phyloP scores from a whole-genome alignment of 2,329 filamentous ascomycete genomes.

The Hypoxylon sp. region DNA sequence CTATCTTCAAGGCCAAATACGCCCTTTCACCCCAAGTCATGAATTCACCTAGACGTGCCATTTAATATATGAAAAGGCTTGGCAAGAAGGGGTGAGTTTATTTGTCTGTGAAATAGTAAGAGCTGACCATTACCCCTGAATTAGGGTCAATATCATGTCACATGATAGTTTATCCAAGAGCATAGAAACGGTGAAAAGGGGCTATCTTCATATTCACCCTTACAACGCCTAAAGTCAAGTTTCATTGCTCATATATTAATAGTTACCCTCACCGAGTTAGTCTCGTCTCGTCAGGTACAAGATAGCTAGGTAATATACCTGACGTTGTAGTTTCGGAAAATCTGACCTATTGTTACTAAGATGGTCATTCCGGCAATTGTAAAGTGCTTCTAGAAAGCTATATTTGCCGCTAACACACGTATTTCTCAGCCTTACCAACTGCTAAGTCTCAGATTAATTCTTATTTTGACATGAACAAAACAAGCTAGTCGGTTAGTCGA shows the following conservation, averaged over 20 bases:
- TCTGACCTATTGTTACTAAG: not conserved
- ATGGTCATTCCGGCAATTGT: not conserved
- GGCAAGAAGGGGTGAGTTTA: not conserved
- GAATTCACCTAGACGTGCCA: not conserved
- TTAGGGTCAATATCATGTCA: not conserved
- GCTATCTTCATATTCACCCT: not conserved
- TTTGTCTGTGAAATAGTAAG: not conserved
- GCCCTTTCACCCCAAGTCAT: not conserved
- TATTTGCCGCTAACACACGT: not conserved
- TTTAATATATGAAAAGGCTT: not conserved
- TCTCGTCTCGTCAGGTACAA: not conserved
- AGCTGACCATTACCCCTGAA: not conserved
- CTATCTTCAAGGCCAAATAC: not conserved
- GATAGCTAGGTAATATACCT: not conserved
- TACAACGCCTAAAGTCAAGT: not conserved
- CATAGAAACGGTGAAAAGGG: not conserved
- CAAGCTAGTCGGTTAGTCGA: not conserved
- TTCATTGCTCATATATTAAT: not conserved
- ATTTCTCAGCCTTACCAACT: not conserved
- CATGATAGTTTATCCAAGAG: not conserved
- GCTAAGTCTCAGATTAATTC: conserved; percentile 4
- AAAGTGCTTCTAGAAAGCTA: not conserved
- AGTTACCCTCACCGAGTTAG: not conserved
- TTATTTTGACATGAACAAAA: not conserved
- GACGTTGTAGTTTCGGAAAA: not conserved